These are phyloP conservation scores for Cymbopogon flexuosus DNA, from an alignment of 202 grass and related monocot genomes.

Conservation along the genomic window DNA sequence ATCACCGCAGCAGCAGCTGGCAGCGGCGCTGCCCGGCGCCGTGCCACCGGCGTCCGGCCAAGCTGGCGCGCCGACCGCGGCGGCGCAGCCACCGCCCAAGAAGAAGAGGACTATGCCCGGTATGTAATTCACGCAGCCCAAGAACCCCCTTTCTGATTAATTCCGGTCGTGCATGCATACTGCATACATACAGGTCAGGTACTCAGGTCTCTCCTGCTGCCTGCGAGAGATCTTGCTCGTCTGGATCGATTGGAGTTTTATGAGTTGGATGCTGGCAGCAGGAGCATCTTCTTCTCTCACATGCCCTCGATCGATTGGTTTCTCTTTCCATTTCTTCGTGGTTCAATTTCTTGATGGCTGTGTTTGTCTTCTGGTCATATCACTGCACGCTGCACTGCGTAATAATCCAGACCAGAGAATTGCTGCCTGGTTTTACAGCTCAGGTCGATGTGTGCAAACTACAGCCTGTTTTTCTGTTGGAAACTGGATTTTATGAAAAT, in stretches of 20 bases:
- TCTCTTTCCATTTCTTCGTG: constrained; percentile 8
- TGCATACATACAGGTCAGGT: constrained; percentile 7
- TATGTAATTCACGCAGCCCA: constrained; percentile 51
- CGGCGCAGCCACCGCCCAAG: constrained; percentile 57
- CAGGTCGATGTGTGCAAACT: constrained; percentile 10
- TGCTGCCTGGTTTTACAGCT: constrained; percentile 2
- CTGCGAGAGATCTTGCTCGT: constrained; percentile 35
- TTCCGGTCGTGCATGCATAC: constrained; percentile 41
- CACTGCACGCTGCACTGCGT: not conserved
- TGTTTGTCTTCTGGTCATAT: too few species aligned
- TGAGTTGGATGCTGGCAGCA: constrained; percentile 38
- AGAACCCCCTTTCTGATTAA: constrained; percentile 14
- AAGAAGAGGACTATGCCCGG: constrained; percentile 88
- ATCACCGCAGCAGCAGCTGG: constrained; percentile 58
- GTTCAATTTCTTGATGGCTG: too few species aligned
- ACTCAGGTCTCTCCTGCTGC: not conserved
- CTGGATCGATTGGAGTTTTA: constrained; percentile 46
- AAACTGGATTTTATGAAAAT: constrained; percentile 15
- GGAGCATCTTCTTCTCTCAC: constrained; percentile 43
- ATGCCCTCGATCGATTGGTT: constrained; percentile 19
- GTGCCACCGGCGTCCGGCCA: constrained; percentile 37
- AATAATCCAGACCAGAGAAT: not conserved
- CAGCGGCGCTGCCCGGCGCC: constrained; percentile 33
- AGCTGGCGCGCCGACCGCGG: constrained; percentile 28
- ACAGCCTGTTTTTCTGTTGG: constrained; percentile 14